Percentiles rank a stretch among this genome's conserved stretches.
phyloP scores from a whole-genome alignment of 176 grass and related monocot genomes.

The Areca catechu region DNA sequence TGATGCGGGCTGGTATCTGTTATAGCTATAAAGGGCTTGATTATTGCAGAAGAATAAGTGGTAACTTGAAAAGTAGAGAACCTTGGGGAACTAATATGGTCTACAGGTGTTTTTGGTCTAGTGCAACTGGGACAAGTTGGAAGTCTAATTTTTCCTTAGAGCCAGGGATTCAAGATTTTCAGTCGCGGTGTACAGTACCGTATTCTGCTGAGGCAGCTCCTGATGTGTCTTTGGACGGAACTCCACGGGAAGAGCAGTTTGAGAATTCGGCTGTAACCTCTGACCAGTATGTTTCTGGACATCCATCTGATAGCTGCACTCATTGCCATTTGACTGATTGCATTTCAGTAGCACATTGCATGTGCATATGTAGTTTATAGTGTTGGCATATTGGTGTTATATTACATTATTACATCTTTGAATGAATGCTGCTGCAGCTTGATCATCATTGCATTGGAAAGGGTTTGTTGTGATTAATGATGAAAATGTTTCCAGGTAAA shows the following conservation, averaged over 20 bases:
- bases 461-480: too few species aligned
- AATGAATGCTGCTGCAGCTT: too few species aligned
- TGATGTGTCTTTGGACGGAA: neutral
- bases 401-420: too few species aligned
- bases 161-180: neutral
- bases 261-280: neutral
- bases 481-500: neutral
- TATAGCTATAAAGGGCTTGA: conserved; percentile 3
- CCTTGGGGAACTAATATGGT: conserved; percentile 17
- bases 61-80: conserved; percentile 12
- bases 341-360: neutral
- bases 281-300: neutral
- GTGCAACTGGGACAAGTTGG: conserved; percentile 3
- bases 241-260: neutral
- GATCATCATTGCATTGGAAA: too few species aligned
- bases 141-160: conserved; percentile 5
- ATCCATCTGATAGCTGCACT: too few species aligned
- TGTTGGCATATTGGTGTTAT: too few species aligned
- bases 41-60: conserved; percentile 7
- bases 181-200: neutral
- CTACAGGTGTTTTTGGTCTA: conserved; percentile 24
- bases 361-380: conserved; percentile 2
- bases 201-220: neutral
- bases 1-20: neutral
- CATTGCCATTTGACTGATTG: conserved; percentile 1